These are phyloP conservation scores for Saccharomyces kudriavzevii DNA, from an alignment of 805 yeast species.

Conservation along the genomic window DNA sequence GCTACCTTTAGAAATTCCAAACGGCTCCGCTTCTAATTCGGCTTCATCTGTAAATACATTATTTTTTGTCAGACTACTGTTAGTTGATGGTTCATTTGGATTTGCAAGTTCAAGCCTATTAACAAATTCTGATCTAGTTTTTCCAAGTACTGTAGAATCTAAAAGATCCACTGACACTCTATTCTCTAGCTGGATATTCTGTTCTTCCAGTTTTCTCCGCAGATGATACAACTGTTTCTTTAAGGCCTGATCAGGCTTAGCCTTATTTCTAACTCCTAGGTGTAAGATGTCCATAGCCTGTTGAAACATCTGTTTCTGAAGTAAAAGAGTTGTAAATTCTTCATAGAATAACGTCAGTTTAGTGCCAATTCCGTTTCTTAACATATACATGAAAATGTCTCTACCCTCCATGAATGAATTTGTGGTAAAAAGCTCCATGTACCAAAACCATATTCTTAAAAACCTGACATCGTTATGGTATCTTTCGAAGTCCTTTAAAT, in stretches of 20 bases:
- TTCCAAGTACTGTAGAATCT: not conserved
- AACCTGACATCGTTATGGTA: slow-evolving; percentile 82
- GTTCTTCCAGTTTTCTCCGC: not conserved
- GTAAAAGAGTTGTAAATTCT: slow-evolving; percentile 50
- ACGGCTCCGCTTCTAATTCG: not conserved
- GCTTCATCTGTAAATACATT: not conserved
- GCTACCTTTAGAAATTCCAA: not conserved
- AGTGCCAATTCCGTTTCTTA: slow-evolving; percentile 62
- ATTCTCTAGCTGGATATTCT: not conserved
- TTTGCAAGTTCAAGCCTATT: not conserved
- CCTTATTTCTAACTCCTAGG: slow-evolving; percentile 39
- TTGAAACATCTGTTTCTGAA: slow-evolving; percentile 7
- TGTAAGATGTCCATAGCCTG: slow-evolving; percentile 15
- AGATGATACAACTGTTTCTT: not conserved
- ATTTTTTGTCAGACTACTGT: not conserved
- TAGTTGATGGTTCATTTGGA: not conserved
- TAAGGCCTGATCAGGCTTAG: slow-evolving; percentile 45
- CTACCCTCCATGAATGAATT: slow-evolving; percentile 55
- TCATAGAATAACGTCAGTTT: slow-evolving; percentile 68
- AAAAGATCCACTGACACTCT: not conserved
- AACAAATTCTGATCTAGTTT: not conserved
- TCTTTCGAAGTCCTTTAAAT: slow-evolving; percentile 52
- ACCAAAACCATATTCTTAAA: slow-evolving; percentile 72
- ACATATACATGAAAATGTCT: slow-evolving; percentile 63
- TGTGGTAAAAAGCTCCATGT: slow-evolving; percentile 36